Conservation (phyloP, 2,329 filamentous ascomycete species). For the Ambrosiella beaveri region DNA sequence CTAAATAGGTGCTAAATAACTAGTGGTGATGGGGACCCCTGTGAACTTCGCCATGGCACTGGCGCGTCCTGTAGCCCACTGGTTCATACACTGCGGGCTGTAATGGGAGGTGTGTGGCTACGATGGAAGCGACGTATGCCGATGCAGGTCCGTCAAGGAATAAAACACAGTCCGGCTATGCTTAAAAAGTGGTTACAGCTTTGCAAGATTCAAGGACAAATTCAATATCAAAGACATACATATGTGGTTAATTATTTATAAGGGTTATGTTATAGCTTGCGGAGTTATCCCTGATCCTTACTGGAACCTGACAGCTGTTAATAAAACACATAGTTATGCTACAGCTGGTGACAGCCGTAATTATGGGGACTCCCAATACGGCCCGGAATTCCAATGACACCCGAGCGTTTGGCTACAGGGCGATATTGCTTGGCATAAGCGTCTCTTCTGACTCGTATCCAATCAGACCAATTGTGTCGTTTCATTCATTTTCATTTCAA, state of each 20-base stretch:
- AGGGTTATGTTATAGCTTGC: not conserved
- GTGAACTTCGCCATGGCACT: not conserved
- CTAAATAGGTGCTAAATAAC: too few species aligned
- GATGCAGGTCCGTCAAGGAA: not conserved
- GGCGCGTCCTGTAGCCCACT: not conserved
- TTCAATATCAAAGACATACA: not conserved
- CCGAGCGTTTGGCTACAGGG: not conserved
- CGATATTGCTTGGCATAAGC: too few species aligned
- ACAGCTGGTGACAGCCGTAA: not conserved
- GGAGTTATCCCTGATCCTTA: not conserved
- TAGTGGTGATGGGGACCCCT: too few species aligned
- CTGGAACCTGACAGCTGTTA: not conserved
- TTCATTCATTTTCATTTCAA: not conserved
- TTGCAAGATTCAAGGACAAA: too few species aligned
- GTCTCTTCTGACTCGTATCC: too few species aligned
- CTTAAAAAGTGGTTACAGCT: too few species aligned
- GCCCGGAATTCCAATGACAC: not conserved
- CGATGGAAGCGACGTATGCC: not conserved
- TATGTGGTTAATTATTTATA: not conserved
- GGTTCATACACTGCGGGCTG: not conserved
- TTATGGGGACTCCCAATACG: not conserved
- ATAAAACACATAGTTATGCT: not conserved
- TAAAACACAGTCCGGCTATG: not conserved
- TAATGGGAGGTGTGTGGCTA: not conserved
- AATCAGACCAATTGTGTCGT: not conserved